Percentiles rank a stretch among this genome's conserved stretches.
Evolutionary conservation across 371 early-diverging fungal genomes (phyloP).

Genomic region (Phascolomyces articulosus): DNA sequence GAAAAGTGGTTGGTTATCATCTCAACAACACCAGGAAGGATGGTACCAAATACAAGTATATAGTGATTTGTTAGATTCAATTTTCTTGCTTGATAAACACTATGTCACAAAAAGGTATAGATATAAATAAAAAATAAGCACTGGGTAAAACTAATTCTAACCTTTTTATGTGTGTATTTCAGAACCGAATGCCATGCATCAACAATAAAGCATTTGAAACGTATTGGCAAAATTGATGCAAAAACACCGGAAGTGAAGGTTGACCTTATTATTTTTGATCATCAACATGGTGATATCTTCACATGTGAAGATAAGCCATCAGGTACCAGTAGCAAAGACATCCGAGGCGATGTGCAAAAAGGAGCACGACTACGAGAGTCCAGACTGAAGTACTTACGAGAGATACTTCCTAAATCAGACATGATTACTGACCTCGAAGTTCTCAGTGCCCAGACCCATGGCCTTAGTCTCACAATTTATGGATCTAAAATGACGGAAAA

Average conservation of each 20-base stretch:
- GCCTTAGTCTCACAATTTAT: neutral
- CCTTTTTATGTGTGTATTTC: too few species aligned
- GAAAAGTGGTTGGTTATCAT: too few species aligned
- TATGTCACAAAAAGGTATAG: too few species aligned
- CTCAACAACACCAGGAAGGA: too few species aligned
- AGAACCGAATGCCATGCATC: neutral
- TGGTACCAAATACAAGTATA: too few species aligned
- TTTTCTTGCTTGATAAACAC: too few species aligned
- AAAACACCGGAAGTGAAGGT: neutral
- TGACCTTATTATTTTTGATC: neutral
- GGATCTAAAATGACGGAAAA: neutral
- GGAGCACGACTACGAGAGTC: neutral
- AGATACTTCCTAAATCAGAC: neutral
- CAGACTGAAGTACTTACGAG: neutral
- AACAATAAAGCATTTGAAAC: neutral
- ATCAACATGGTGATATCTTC: neutral
- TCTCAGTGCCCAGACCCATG: neutral
- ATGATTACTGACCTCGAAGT: neutral
- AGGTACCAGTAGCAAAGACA: neutral
- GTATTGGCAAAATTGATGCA: neutral
- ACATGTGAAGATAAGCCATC: neutral
- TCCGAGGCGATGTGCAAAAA: neutral
- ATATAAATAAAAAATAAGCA: too few species aligned
- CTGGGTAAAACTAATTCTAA: too few species aligned
- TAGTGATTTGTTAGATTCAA: too few species aligned